Percentiles rank a stretch among this genome's conserved stretches.
phyloP scores from a whole-genome alignment of 352 stramenopile species.

The Thalassiosira mediterranea region DNA sequence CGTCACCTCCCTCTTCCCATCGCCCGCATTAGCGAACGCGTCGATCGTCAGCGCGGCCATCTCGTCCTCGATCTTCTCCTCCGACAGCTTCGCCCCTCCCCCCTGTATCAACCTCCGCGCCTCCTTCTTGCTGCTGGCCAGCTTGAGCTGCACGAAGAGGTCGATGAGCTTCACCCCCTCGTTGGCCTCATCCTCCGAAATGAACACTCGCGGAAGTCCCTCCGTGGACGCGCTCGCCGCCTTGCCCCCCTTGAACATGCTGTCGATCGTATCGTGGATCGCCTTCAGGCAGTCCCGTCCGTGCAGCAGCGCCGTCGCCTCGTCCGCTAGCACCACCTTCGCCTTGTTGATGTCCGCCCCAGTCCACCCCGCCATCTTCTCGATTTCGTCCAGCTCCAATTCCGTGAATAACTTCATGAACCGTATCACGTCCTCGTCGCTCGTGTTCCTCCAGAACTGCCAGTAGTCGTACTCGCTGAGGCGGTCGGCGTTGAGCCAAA shows the following conservation, averaged over 20 bases:
- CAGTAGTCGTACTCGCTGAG: conserved; percentile 94
- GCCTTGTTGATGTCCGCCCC: conserved; percentile 86
- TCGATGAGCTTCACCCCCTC: conserved; percentile 89
- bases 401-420: conserved; percentile 99
- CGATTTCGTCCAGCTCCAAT: conserved; percentile 91
- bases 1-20: conserved; percentile 79
- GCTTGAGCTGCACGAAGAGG: conserved; percentile 88
- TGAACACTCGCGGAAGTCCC: conserved; percentile 75
- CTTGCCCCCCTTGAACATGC: conserved; percentile 82
- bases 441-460: conserved; percentile 87
- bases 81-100: conserved; percentile 93
- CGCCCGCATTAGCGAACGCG: conserved; percentile 74
- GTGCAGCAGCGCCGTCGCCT: conserved; percentile 94
- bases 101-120: conserved; percentile 94
- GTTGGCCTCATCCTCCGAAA: conserved; percentile 71
- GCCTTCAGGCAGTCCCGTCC: conserved; percentile 85
- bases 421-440: conserved; percentile 90
- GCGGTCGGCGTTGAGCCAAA: conserved; percentile 96
- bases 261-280: conserved; percentile 85
- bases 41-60: conserved; percentile 58
- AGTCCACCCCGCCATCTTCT: conserved; percentile 87
- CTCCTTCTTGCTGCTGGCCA: conserved; percentile 94
- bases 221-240: conserved; percentile 84
- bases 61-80: conserved; percentile 86
- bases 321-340: conserved; percentile 87